phyloP scores from a whole-genome alignment of 768 basidiomycete genomes.

The Coprinopsis strossmayeri region DNA sequence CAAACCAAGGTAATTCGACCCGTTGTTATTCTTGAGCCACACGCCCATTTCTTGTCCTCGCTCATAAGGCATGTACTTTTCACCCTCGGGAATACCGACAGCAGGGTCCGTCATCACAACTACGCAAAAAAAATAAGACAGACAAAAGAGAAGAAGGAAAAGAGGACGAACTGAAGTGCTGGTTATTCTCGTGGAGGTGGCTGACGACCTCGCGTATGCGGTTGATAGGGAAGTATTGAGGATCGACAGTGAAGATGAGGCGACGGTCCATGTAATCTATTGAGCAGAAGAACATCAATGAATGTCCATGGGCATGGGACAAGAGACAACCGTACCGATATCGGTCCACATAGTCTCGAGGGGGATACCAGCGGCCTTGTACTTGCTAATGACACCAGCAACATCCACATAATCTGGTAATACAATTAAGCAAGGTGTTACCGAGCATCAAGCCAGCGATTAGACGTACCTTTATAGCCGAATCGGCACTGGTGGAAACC shows the following conservation, averaged over 20 bases:
- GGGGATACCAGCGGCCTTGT: conserved; percentile 55
- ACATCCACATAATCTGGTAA: conserved; percentile 53
- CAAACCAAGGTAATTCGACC: conserved; percentile 47
- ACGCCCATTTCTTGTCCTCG: conserved; percentile 47
- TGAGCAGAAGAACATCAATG: neutral
- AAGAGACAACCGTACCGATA: conserved; percentile 38
- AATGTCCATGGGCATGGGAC: neutral
- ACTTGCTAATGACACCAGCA: conserved; percentile 53
- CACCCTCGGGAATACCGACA: conserved; percentile 42
- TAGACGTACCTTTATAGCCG: conserved; percentile 52
- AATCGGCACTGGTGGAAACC: conserved; percentile 71
- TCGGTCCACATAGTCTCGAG: conserved; percentile 80
- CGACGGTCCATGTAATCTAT: conserved; percentile 65
- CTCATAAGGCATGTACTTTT: conserved; percentile 47
- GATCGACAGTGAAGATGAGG: conserved; percentile 65
- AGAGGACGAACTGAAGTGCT: conserved; percentile 39
- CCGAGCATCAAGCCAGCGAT: neutral
- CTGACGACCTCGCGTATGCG: conserved; percentile 61
- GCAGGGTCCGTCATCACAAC: conserved; percentile 75
- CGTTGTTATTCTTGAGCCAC: conserved; percentile 59
- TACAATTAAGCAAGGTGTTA: neutral
- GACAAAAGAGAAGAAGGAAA: neutral
- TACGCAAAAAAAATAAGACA: conserved; percentile 17
- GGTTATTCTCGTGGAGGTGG: conserved; percentile 53
- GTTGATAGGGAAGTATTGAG: conserved; percentile 56